Evolutionary conservation across 768 basidiomycete species (phyloP), one percentile per base, ranked within the genome.

Genomic region (Tricholoma matsutake): DNA sequence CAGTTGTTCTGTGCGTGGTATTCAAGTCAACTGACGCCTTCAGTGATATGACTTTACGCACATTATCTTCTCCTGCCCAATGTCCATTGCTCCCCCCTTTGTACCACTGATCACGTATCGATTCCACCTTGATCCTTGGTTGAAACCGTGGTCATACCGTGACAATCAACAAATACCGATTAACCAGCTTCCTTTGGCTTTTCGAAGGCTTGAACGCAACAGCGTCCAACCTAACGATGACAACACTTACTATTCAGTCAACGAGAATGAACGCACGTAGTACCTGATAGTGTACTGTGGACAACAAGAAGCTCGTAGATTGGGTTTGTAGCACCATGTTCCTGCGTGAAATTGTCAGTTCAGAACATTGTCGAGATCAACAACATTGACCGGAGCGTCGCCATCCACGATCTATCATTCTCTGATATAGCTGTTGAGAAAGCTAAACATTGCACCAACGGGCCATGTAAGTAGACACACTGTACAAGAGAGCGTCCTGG

Each of bases 231-330:
- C 90, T 92, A 56, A 25, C 13, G 55, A 8, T 31, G 41, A 9
- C 29, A 31, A 34, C 49, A 14, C n/a, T 11, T 16, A 35, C 54
- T 56, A 57, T 60, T 25, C 18, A 25, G 39, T 41, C 34, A 34
- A 58, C 39, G 60, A 29, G 57, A 56, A 60, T 39, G 58, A 22
- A 62, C 22, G 37, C 41, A 32, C 32, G 54, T 63, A 54, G 71
- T 66, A 91, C 94, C 85, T 92, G 72, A 98, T 98, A 3, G 96
- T 94, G 70, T 97, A 96, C 65, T 94, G 91, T 0, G 96, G 93
- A 71, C 96, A 98, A 70, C 96, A 98, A 9, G 94, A 89, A 5
- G 74, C 71, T 63, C 78, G 82, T 73, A 96, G 78, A 72, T 96
- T 87, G 4, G 95, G 95, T 63, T 92, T 93, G 73, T 98, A 98